Evolutionary conservation across 2,329 filamentous ascomycete species (phyloP).

Genomic region (Dactylellina haptotyla): DNA sequence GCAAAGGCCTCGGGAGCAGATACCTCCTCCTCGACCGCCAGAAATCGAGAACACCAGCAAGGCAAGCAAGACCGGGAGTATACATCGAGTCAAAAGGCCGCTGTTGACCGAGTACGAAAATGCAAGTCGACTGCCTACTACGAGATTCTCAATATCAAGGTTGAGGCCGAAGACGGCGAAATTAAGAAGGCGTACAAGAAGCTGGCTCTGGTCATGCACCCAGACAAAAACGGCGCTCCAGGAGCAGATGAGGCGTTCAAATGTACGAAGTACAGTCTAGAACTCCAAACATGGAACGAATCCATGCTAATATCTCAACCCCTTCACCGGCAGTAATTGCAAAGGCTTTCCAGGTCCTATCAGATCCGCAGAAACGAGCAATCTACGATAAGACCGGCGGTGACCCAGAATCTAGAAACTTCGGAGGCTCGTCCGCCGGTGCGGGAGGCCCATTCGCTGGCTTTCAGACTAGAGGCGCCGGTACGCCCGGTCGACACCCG

Average conservation of each 20-base stretch:
- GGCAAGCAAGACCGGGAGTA: constrained; percentile 79
- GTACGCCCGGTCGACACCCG: constrained; percentile 60
- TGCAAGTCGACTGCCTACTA: constrained; percentile 91
- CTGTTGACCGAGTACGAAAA: constrained; percentile 85
- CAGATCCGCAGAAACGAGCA: constrained; percentile 89
- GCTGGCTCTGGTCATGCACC: constrained; percentile 91
- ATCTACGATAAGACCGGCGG: constrained; percentile 89
- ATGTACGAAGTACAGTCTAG: constrained; percentile 64
- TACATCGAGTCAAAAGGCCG: constrained; percentile 89
- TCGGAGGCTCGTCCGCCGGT: constrained; percentile 62
- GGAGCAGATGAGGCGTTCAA: constrained; percentile 98
- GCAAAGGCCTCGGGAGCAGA: constrained; percentile 48
- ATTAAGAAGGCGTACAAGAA: constrained; percentile 99
- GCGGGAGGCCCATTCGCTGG: constrained; percentile 72
- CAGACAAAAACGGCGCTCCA: constrained; percentile 97
- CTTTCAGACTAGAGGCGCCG: constrained; percentile 66
- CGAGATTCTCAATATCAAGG: constrained; percentile 84
- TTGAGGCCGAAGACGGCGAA: constrained; percentile 77
- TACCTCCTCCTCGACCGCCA: constrained; percentile 53
- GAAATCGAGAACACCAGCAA: constrained; percentile 75
- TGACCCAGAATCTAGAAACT: constrained; percentile 89
- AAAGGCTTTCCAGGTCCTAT: constrained; percentile 89
- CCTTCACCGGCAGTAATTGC: constrained; percentile 72
- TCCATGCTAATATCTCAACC: constrained; percentile 1
- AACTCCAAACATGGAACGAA: background rate